phyloP scores from a whole-genome alignment of 805 yeast genomes.

The Saccharomycopsis capsularis region DNA sequence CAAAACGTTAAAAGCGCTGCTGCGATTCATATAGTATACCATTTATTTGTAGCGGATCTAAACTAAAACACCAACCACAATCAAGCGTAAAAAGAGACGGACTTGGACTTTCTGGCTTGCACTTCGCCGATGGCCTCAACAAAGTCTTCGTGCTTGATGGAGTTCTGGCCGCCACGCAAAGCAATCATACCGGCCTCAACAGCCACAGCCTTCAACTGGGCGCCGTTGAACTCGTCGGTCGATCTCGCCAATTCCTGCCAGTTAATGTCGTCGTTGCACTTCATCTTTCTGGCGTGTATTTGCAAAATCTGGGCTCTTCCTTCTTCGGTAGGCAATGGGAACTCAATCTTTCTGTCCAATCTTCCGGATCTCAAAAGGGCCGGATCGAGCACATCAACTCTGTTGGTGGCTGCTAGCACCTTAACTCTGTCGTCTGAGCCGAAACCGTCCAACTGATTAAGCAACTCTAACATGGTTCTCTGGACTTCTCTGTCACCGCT shows the following conservation, averaged over 20 bases:
- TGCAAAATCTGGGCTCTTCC: slow-evolving; percentile 94
- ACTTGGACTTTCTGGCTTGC: slow-evolving; percentile 92
- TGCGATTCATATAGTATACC: too few relatives aligned
- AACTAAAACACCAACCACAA: too few relatives aligned
- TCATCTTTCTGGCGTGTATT: slow-evolving; percentile 96
- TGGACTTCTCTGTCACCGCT: slow-evolving; percentile 98
- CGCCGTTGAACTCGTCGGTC: slow-evolving; percentile 98
- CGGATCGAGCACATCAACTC: slow-evolving; percentile 98
- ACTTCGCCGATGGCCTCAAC: slow-evolving; percentile 98
- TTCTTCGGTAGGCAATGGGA: slow-evolving; percentile 96
- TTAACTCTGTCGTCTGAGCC: slow-evolving; percentile 96
- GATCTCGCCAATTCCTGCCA: slow-evolving; percentile 98
- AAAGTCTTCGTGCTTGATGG: slow-evolving; percentile 93
- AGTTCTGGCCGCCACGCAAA: slow-evolving; percentile 83
- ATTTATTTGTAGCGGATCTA: too few relatives aligned
- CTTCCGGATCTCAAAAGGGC: slow-evolving; percentile 96
- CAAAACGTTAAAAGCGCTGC: too few relatives aligned
- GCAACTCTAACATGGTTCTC: slow-evolving; percentile 96
- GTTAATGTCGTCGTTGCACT: slow-evolving; percentile 83
- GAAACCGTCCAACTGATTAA: slow-evolving; percentile 96
- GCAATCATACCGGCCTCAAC: slow-evolving; percentile 99
- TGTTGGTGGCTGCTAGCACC: slow-evolving; percentile 95
- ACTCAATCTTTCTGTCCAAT: slow-evolving; percentile 95
- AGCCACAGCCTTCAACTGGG: slow-evolving; percentile 96
- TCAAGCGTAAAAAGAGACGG: slow-evolving; percentile 92